Evolutionary conservation across 345 rosid genomes (phyloP).

Genomic region (Rhizophora mangle): DNA sequence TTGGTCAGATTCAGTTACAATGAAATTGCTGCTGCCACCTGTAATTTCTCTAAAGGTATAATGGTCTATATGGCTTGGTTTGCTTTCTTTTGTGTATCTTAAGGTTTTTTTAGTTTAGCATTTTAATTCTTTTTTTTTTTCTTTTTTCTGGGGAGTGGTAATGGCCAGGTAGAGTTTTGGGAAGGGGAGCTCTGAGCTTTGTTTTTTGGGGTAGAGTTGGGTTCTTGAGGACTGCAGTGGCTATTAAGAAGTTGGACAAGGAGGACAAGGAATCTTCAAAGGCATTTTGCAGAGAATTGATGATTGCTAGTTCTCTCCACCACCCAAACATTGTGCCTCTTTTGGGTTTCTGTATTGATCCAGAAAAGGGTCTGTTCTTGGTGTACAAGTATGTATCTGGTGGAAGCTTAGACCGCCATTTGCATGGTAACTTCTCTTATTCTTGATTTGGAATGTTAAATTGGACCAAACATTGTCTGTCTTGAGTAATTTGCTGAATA

Average conservation of each 20-base stretch:
- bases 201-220: constrained; percentile 86
- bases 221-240: constrained; percentile 62
- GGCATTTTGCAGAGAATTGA: constrained; percentile 86
- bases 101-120: constrained; percentile 2
- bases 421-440: constrained; percentile 58
- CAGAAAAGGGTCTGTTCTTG: constrained; percentile 82
- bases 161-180: constrained; percentile 75
- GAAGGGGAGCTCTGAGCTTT: constrained; percentile 92
- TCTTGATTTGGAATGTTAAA: not conserved
- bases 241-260: constrained; percentile 79
- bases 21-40: constrained; percentile 71
- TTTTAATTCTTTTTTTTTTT: constrained; percentile 15
- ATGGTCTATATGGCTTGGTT: constrained; percentile 36
- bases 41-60: constrained; percentile 83
- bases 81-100: constrained; percentile 4
- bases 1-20: constrained; percentile 67
- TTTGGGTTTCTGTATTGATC: constrained; percentile 84
- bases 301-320: constrained; percentile 91
- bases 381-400: constrained; percentile 90
- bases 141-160: not conserved
- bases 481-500: constrained; percentile 18
- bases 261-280: constrained; percentile 86
- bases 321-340: constrained; percentile 68
- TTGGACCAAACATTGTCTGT: constrained; percentile 6
- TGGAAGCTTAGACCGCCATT: constrained; percentile 76